These are phyloP conservation scores for Allium sativum DNA, from an alignment of 106 monocot species.

Conservation along the genomic window DNA sequence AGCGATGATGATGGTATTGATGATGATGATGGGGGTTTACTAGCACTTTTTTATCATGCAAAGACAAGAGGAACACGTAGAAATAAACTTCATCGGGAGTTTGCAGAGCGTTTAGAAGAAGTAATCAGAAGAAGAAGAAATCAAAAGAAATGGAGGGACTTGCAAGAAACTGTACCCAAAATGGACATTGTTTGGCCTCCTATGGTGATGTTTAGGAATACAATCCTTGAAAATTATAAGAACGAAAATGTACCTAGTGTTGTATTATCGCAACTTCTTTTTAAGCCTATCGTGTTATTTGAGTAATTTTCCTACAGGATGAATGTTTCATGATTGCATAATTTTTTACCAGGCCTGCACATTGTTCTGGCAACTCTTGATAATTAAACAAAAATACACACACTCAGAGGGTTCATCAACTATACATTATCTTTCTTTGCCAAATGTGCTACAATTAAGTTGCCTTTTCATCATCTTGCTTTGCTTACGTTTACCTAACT, in stretches of 20 bases:
- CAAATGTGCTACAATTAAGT: too few species aligned
- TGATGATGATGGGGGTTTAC: slow-evolving; percentile 37
- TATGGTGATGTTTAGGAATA: slow-evolving; percentile 87
- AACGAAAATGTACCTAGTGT: slow-evolving; percentile 52
- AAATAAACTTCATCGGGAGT: slow-evolving; percentile 65
- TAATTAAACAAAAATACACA: too few species aligned
- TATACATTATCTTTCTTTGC: too few species aligned
- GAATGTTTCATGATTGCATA: too few species aligned
- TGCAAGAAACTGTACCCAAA: slow-evolving; percentile 21
- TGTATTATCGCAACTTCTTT: too few species aligned
- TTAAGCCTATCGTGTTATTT: too few species aligned
- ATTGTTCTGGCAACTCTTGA: too few species aligned
- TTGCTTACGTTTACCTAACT: too few species aligned
- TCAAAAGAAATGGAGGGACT: slow-evolving; percentile 72
- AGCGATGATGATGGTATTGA: not conserved
- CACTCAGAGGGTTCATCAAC: too few species aligned
- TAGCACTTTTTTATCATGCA: slow-evolving; percentile 71
- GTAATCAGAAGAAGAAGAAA: slow-evolving; percentile 63
- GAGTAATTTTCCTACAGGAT: too few species aligned
- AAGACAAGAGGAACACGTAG: slow-evolving; percentile 61
- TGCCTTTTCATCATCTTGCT: too few species aligned
- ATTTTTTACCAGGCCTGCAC: too few species aligned
- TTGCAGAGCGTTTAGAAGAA: slow-evolving; percentile 66
- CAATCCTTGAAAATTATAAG: slow-evolving; percentile 56
- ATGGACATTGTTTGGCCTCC: slow-evolving; percentile 78